Conservation (phyloP, 2,329 filamentous ascomycete genomes). For the Colletotrichum sp. region DNA sequence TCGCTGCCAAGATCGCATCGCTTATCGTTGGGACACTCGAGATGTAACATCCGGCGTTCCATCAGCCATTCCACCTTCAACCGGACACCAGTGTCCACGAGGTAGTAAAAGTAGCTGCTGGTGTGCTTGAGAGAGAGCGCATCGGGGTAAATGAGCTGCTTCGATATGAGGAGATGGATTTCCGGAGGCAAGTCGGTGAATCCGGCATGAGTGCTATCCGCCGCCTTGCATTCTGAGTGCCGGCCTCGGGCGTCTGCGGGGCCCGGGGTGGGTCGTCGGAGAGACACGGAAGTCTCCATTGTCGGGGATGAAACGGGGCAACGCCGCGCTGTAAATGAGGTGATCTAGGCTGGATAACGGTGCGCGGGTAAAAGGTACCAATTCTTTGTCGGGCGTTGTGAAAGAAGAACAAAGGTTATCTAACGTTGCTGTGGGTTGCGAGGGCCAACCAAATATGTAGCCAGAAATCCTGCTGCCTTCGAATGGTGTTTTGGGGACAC, state of each 20-base stretch:
- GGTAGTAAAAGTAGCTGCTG: slow-evolving; percentile 64
- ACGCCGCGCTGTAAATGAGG: background rate
- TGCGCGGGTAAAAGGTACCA: background rate
- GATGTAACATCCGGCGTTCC: slow-evolving; percentile 64
- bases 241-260: background rate
- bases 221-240: background rate
- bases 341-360: background rate
- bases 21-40: slow-evolving; percentile 68
- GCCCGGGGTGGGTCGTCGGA: background rate
- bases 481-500: background rate
- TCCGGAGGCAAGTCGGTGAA: slow-evolving; percentile 66
- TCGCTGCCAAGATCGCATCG: slow-evolving; percentile 65
- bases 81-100: slow-evolving; percentile 69
- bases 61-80: slow-evolving; percentile 75
- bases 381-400: background rate
- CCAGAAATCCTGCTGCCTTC: slow-evolving; percentile 11
- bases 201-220: slow-evolving; percentile 2
- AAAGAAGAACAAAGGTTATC: background rate
- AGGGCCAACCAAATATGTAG: background rate
- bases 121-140: slow-evolving; percentile 74
- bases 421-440: accelerated
- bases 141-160: slow-evolving; percentile 71
- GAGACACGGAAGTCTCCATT: background rate
- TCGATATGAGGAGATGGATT: slow-evolving; percentile 67
- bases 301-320: background rate